These are phyloP conservation scores for Volutella citrinella DNA, from an alignment of 2,329 filamentous ascomycete genomes.

Conservation along the genomic window DNA sequence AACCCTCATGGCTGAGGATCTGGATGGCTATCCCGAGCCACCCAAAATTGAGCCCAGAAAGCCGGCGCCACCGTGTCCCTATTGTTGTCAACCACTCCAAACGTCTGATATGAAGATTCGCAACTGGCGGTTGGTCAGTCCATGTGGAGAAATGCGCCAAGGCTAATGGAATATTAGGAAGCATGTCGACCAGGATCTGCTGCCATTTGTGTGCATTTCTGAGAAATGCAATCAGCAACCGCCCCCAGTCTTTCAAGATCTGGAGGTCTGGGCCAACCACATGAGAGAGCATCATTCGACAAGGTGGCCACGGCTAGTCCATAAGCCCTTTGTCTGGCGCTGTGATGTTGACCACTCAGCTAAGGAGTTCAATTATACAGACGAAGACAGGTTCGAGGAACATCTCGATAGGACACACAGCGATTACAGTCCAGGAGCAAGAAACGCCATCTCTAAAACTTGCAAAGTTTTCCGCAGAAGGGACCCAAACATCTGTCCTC, in stretches of 20 bases:
- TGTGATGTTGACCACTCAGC: not conserved
- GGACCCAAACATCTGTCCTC: too few relatives aligned
- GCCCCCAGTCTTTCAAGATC: not conserved
- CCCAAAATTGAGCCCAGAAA: slow-evolving; percentile 1
- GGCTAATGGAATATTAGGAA: not conserved
- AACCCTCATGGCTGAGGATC: not conserved
- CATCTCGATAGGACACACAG: too few relatives aligned
- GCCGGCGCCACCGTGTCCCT: not conserved
- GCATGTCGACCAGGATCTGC: not conserved
- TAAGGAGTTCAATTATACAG: not conserved
- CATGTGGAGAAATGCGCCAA: slow-evolving; percentile 2
- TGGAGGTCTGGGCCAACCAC: not conserved
- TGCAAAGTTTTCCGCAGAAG: too few relatives aligned
- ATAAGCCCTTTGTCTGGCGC: not conserved
- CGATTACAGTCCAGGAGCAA: too few relatives aligned
- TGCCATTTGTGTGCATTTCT: slow-evolving; percentile 2
- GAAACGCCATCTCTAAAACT: too few relatives aligned
- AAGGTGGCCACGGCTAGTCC: not conserved
- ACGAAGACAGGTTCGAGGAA: too few relatives aligned
- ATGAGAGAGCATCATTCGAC: not conserved
- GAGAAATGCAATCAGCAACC: not conserved
- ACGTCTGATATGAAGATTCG: slow-evolving; percentile 2
- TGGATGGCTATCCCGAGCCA: not conserved
- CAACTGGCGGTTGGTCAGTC: too few relatives aligned
- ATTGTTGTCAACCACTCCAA: not conserved